Percentiles rank a stretch among this genome's conserved stretches.
Conservation (phyloP, 495 filamentous ascomycete genomes). For the Aspergillus ellipticus region DNA sequence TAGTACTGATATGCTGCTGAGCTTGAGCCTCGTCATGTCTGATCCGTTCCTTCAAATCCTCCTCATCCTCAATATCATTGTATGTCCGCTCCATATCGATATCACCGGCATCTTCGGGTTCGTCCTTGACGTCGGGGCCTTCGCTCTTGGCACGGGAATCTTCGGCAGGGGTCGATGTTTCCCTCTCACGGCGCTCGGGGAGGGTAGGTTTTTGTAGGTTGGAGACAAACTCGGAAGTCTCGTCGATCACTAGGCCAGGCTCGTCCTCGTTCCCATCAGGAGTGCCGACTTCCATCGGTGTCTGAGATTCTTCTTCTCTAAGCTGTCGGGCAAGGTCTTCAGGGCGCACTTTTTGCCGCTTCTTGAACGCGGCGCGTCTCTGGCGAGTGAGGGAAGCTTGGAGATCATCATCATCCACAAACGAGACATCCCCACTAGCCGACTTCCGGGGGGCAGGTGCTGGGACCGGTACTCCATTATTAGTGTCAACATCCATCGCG, state of each 20-base stretch:
- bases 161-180: constrained; percentile 36
- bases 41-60: constrained; percentile 45
- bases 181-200: constrained; percentile 56
- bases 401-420: constrained; percentile 90
- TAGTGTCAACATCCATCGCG: constrained; percentile 76
- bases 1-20: constrained; percentile 55
- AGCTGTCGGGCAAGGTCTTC: constrained; percentile 84
- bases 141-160: constrained; percentile 45
- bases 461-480: constrained; percentile 24
- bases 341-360: constrained; percentile 75
- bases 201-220: constrained; percentile 67
- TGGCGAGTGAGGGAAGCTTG: constrained; percentile 80
- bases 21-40: constrained; percentile 48
- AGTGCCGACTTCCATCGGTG: constrained; percentile 46
- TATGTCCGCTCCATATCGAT: constrained; percentile 60
- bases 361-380: constrained; percentile 78
- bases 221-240: constrained; percentile 91
- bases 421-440: constrained; percentile 59
- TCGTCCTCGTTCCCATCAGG: constrained; percentile 51
- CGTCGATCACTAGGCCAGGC: constrained; percentile 82
- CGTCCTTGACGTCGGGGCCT: constrained; percentile 48
- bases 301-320: constrained; percentile 65
- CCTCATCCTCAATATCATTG: constrained; percentile 53
- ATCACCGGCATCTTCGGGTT: constrained; percentile 50
- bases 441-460: constrained; percentile 54